Conservation (phyloP, 139 green algal species). For the Choricystis sp. region DNA sequence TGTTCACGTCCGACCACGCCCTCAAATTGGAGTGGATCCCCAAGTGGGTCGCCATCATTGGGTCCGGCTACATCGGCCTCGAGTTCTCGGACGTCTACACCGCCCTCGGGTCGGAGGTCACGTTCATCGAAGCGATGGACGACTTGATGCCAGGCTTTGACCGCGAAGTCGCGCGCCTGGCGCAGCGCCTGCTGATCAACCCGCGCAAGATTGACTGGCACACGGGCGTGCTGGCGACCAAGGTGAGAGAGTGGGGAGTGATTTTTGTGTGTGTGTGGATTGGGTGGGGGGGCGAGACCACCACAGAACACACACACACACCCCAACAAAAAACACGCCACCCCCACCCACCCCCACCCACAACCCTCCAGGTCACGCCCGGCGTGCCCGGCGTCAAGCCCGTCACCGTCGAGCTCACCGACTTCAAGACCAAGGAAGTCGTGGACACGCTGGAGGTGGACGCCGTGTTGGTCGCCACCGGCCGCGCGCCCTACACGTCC, state of each 20-base stretch:
- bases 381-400: conserved; percentile 77
- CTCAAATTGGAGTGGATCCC: conserved; percentile 98
- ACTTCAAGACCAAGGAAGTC: conserved; percentile 96
- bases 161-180: conserved; percentile 82
- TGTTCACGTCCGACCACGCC: conserved; percentile 96
- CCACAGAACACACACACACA: too few relatives aligned
- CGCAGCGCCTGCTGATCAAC: conserved; percentile 85
- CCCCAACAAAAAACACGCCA: too few relatives aligned
- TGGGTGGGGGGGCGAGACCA: too few relatives aligned
- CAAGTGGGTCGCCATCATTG: conserved; percentile 97
- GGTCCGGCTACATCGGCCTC: conserved; percentile 95
- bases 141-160: conserved; percentile 98
- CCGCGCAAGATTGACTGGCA: conserved; percentile 89
- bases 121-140: conserved; percentile 95
- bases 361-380: too few relatives aligned
- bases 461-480: conserved; percentile 87
- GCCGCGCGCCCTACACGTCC: conserved; percentile 63
- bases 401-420: conserved; percentile 90
- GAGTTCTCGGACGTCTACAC: conserved; percentile 99
- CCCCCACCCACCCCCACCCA: too few relatives aligned
- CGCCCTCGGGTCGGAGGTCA: conserved; percentile 85
- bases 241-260: too few relatives aligned
- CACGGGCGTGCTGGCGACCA: conserved; percentile 77
- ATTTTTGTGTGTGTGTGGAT: too few relatives aligned
- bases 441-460: conserved; percentile 90